A percentile compares a stretch with the other conserved stretches of the same genome.
Evolutionary conservation across 495 filamentous ascomycete species (phyloP).

Genomic region (Friedmanniomyces simplex): DNA sequence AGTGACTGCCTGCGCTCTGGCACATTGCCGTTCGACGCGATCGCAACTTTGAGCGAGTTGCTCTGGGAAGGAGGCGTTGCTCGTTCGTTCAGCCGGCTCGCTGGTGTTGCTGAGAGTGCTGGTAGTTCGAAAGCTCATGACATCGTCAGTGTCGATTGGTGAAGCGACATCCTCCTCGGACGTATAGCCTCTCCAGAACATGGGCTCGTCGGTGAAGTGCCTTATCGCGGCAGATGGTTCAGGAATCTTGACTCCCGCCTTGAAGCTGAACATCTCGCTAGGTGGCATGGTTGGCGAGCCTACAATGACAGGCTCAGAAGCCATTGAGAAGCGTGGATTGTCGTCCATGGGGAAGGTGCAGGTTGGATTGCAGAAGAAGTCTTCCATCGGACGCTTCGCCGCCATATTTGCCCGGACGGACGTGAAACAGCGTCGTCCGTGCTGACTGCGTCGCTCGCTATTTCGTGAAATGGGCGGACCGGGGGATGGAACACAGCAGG

Average conservation of each 20-base stretch:
- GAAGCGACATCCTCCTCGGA: conserved; percentile 22
- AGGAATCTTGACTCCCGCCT: background rate
- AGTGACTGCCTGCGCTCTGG: conserved; percentile 10
- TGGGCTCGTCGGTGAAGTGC: conserved; percentile 9
- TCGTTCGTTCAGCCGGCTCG: background rate
- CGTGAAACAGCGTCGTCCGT: conserved; percentile 2
- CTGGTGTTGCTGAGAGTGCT: background rate
- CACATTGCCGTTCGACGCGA: conserved; percentile 13
- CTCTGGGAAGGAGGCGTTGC: background rate
- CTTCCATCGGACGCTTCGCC: conserved; percentile 11
- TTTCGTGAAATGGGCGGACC: background rate
- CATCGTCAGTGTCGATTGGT: conserved; percentile 10
- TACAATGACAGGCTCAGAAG: background rate
- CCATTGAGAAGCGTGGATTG: background rate
- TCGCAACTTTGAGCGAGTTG: conserved; percentile 6
- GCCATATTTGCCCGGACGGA: conserved; percentile 1
- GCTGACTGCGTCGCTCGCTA: background rate
- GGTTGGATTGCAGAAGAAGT: conserved; percentile 20
- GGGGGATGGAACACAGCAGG: conserved; percentile 6
- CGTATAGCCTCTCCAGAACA: conserved; percentile 13
- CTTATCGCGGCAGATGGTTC: background rate
- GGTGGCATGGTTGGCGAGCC: background rate
- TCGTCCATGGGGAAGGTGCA: background rate
- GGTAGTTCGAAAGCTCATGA: conserved; percentile 2
- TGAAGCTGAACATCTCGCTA: background rate